Evolutionary conservation across 78 protist species (phyloP), one percentile per base, ranked within the genome.

Genomic region (Mastigamoeba balamuthi): DNA sequence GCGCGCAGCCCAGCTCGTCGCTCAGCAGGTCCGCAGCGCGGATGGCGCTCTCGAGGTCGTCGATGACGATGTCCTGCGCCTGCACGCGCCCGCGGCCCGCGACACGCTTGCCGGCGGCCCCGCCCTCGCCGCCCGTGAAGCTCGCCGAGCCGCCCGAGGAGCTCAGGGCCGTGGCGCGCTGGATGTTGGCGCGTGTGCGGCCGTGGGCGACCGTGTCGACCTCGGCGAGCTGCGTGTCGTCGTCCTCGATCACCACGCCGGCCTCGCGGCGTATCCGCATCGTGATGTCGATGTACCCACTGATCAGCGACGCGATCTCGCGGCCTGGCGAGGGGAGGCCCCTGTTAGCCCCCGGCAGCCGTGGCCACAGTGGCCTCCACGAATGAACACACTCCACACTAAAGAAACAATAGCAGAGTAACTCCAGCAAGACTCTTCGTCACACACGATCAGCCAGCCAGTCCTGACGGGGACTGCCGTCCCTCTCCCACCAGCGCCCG

Each of bases 271-370:
- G 33, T 0, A 81, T 48, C 48, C 75, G 73, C 82, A 82, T 44
- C 33, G 75, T 85, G 33, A 85, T 78, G 25, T 85, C 90, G 37
- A 85, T 80, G 53, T 85, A 85, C 44, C 90, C 90, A n/a, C 63
- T 27, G 39, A 85, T 72, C 80, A 85, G 73, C 33, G 44, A 72
- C 27, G 81, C 65, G 6, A 85, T 80, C 17, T 71, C 73, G 6
- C 74, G 82, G 17, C 87, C 84, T 27, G 76, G 73, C 28, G 48
- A 29, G 0, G 87, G 76, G 28, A 52, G 17, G 17, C 77, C 28
- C 4, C 52, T 72, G 7, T 64, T n/a, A n/a, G n/a, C n/a, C n/a
- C n/a, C n/a, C n/a, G n/a, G n/a, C n/a, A n/a, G n/a, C n/a, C n/a
- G n/a, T n/a, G n/a, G n/a, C n/a, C n/a, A n/a, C n/a, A n/a, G n/a